Percentiles rank a stretch among this genome's conserved stretches.
These are phyloP conservation scores for Chimonanthus praecox DNA, from an alignment of 164 flowering plant genomes.

Conservation along the genomic window DNA sequence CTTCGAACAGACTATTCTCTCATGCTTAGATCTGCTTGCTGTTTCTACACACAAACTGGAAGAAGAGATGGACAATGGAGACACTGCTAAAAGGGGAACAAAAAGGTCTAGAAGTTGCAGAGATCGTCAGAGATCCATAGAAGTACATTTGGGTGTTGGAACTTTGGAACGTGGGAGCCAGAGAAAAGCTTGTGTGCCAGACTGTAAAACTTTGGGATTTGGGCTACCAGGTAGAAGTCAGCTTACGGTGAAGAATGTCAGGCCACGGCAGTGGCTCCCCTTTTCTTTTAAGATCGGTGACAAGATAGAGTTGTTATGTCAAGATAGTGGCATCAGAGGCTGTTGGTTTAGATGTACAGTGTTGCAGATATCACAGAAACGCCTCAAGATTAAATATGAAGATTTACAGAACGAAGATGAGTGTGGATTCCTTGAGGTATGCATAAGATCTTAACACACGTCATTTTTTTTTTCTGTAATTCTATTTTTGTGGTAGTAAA, in stretches of 20 bases:
- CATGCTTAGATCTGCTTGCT: conserved; percentile 19
- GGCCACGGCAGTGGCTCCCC: conserved; percentile 16
- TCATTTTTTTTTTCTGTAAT: too few species aligned
- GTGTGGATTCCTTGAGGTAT: conserved; percentile 59
- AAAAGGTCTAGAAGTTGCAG: conserved; percentile 33
- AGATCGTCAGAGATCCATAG: conserved; percentile 16
- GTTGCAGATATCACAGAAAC: conserved; percentile 51
- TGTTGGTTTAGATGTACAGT: conserved; percentile 78
- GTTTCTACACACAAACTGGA: conserved; percentile 11
- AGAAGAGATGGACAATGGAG: conserved; percentile 10
- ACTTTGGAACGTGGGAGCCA: conserved; percentile 5
- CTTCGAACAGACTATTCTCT: conserved; percentile 62
- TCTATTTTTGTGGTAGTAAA: too few species aligned
- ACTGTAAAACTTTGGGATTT: not conserved
- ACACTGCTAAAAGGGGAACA: conserved; percentile 21
- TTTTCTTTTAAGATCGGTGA: conserved; percentile 27
- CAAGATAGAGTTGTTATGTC: conserved; percentile 73
- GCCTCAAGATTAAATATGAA: conserved; percentile 66
- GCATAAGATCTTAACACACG: not conserved
- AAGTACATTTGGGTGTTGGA: conserved; percentile 7
- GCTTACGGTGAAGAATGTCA: conserved; percentile 11
- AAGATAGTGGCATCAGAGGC: conserved; percentile 90
- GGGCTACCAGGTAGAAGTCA: conserved; percentile 4
- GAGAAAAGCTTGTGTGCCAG: not conserved
- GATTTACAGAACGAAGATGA: conserved; percentile 80